Percentiles rank a stretch among this genome's conserved stretches.
Evolutionary conservation across 306 rosid species (phyloP).

Genomic region (Quercus glauca): DNA sequence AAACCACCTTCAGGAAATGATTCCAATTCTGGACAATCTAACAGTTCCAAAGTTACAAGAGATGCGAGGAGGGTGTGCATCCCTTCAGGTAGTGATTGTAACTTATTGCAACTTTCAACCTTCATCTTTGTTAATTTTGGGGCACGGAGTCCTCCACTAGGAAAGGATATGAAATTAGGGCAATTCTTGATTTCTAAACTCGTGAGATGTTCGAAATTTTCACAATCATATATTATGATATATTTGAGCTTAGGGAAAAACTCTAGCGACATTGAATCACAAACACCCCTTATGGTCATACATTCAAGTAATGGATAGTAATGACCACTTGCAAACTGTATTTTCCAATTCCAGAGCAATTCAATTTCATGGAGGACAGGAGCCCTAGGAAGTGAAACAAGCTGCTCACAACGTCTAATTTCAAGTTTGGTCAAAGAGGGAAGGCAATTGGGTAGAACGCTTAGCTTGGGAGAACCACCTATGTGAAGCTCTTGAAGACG

Average conservation of each 20-base stretch:
- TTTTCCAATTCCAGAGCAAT: slow-evolving; percentile 8
- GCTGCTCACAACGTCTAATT: slow-evolving; percentile 24
- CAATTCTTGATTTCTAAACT: not conserved
- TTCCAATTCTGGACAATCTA: slow-evolving; percentile 22
- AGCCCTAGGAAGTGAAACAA: slow-evolving; percentile 26
- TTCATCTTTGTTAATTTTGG: not conserved
- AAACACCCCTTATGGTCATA: slow-evolving; percentile 19
- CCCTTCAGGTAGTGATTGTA: not conserved
- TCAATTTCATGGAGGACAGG: slow-evolving; percentile 13
- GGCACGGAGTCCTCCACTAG: not conserved
- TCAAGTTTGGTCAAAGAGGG: slow-evolving; percentile 32
- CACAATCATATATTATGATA: not conserved
- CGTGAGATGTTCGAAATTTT: not conserved
- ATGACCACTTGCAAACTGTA: slow-evolving; percentile 23
- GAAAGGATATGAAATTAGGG: not conserved
- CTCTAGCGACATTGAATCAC: slow-evolving; percentile 31
- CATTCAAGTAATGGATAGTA: slow-evolving; percentile 21
- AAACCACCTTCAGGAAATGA: slow-evolving; percentile 18
- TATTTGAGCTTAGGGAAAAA: not conserved
- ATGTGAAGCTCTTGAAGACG: slow-evolving; percentile 36
- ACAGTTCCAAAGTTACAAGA: not conserved
- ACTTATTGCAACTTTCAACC: not conserved
- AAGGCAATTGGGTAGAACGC: slow-evolving; percentile 30
- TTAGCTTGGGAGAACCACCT: slow-evolving; percentile 23
- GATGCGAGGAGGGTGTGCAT: slow-evolving; percentile 17